Conservation (phyloP, 2,329 filamentous ascomycete species). For the Botrytis hyacinthi region DNA sequence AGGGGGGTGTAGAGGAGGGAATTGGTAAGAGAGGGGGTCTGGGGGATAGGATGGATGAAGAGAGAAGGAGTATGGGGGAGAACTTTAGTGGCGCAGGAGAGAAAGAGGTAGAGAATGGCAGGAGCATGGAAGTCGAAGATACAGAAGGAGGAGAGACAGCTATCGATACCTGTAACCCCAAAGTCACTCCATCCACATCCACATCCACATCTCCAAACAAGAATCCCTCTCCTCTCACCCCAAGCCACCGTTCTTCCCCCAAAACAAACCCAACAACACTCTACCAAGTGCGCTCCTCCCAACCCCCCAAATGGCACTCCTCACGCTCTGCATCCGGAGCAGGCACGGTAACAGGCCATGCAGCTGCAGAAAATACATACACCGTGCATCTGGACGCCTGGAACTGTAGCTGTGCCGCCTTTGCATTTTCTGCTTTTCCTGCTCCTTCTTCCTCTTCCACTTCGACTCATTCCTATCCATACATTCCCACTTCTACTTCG, state of each 20-base stretch:
- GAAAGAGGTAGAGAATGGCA: too few relatives aligned
- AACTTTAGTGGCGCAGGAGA: slow-evolving; percentile 18
- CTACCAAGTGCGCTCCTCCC: slow-evolving; percentile 33
- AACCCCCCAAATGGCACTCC: slow-evolving; percentile 36
- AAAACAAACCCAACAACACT: slow-evolving; percentile 14
- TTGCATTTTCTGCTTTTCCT: slow-evolving; percentile 70
- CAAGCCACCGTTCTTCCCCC: slow-evolving; percentile 1
- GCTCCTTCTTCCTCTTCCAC: slow-evolving; percentile 7
- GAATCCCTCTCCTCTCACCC: neutral
- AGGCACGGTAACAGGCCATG: slow-evolving; percentile 16
- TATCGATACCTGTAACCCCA: neutral
- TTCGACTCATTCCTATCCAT: too few relatives aligned
- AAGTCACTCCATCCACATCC: too few relatives aligned
- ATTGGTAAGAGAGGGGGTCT: neutral
- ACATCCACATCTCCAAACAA: neutral
- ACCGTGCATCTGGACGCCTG: slow-evolving; percentile 72
- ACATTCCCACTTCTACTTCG: neutral
- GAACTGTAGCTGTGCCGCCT: slow-evolving; percentile 88
- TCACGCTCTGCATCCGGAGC: slow-evolving; percentile 32
- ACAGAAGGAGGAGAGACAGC: neutral
- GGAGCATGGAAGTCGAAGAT: too few relatives aligned
- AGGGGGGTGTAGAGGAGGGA: slow-evolving; percentile 12
- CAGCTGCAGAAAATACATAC: slow-evolving; percentile 49
- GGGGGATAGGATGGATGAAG: neutral
- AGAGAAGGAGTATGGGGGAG: slow-evolving; percentile 11